Evolutionary conservation across 257 asterid genomes (phyloP).

Genomic region (Leonotis leonurus): DNA sequence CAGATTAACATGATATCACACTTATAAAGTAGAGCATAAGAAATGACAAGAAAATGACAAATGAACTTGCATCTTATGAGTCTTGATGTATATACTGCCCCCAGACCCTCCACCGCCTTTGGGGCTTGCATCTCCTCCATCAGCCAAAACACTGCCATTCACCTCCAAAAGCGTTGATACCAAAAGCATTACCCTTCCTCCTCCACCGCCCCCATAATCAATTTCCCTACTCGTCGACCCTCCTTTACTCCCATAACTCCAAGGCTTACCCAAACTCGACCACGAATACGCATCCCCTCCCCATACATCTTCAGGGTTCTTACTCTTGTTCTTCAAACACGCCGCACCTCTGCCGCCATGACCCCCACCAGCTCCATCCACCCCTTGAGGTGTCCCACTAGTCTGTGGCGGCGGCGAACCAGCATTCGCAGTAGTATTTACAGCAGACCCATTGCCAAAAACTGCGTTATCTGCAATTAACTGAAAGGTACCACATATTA

Average conservation of each 20-base stretch:
- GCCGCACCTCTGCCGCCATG: constrained; percentile 97
- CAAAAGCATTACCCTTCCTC: constrained; percentile 64
- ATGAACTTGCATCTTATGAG: constrained; percentile 63
- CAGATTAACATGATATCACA: not conserved
- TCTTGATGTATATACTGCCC: constrained; percentile 81
- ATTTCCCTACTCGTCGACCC: constrained; percentile 69
- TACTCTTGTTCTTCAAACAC: constrained; percentile 59
- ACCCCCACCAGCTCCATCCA: constrained; percentile 97
- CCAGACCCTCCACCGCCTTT: constrained; percentile 99
- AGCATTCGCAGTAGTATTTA: constrained; percentile 82
- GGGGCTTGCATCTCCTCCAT: constrained; percentile 85
- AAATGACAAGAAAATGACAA: constrained; percentile 22
- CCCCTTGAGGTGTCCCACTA: constrained; percentile 87
- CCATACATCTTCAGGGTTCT: constrained; percentile 91
- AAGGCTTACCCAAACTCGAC: constrained; percentile 64
- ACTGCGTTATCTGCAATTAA: constrained; percentile 54
- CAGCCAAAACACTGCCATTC: constrained; percentile 79
- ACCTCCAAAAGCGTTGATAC: constrained; percentile 56
- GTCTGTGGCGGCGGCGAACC: constrained; percentile 88
- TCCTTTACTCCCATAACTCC: constrained; percentile 91
- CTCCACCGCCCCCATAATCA: constrained; percentile 99
- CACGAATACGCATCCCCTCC: constrained; percentile 96
- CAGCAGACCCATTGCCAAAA: constrained; percentile 59
- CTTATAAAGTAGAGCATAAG: constrained; percentile 2
- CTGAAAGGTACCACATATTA: constrained; percentile 56